Evolutionary conservation across 805 yeast genomes (phyloP).

Genomic region (Kluyveromyces lactis): DNA sequence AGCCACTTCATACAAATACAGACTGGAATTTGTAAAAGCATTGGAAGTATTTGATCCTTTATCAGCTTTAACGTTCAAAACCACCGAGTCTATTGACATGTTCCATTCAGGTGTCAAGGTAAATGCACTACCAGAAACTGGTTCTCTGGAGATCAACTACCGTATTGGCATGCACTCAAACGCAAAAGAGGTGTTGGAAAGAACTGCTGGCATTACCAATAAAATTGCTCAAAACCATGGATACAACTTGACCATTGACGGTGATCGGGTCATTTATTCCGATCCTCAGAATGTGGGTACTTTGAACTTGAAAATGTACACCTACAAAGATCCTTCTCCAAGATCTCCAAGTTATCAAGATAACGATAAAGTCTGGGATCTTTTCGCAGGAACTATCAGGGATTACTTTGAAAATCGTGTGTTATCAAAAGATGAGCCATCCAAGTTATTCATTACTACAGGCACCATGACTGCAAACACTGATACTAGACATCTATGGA

Average conservation of each 20-base stretch:
- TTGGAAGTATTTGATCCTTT: conserved; percentile 2
- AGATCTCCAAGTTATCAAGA: conserved; percentile 33
- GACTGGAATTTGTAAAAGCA: conserved; percentile 22
- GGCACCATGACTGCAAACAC: conserved; percentile 10
- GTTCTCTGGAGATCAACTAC: conserved; percentile 44
- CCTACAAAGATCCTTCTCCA: conserved; percentile 42
- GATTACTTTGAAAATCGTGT: conserved; percentile 45
- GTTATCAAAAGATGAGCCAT: not conserved
- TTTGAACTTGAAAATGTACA: conserved; percentile 29
- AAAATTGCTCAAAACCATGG: conserved; percentile 8
- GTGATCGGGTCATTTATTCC: conserved; percentile 4
- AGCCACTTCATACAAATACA: conserved; percentile 27
- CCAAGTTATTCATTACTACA: conserved; percentile 7
- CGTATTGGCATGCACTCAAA: conserved; percentile 47
- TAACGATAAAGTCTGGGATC: conserved; percentile 39
- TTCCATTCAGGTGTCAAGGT: conserved; percentile 57
- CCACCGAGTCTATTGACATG: conserved; percentile 54
- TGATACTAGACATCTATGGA: conserved; percentile 27
- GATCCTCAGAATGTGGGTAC: conserved; percentile 27
- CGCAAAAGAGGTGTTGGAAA: conserved; percentile 30
- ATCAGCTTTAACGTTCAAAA: conserved; percentile 33
- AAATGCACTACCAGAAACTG: conserved; percentile 59
- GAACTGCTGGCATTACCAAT: conserved; percentile 14
- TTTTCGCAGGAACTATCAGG: conserved; percentile 53
- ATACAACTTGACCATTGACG: conserved; percentile 6